Evolutionary conservation across 805 yeast genomes (phyloP), one percentile per base, ranked within the genome.

Genomic region (Nakazawaea pomicola): DNA sequence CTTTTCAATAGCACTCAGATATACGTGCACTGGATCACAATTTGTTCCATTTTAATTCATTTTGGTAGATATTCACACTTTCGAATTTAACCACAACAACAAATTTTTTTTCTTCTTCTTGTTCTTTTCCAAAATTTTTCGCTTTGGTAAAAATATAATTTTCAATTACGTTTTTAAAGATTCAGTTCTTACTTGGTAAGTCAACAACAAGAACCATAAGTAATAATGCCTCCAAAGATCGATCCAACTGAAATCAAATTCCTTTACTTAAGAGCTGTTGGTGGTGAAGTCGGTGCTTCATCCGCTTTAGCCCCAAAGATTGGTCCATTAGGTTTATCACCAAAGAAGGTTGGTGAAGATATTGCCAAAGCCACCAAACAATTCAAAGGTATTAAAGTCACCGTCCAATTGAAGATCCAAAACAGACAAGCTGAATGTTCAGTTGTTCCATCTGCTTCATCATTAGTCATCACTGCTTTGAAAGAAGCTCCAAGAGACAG

Each of bases 291-390:
- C 65, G 99, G 98, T 79, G 96, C 97, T 65, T 89, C 98, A 53
- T 86, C 99, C 57, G 96, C 99, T 58, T 85, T 93, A 66, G 99
- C 99, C 62, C 99, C 99, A 71, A 93, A 93, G 91, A 93, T 93
- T 68, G 99, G 99, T 87, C 99, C 99, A 62, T 87, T 93, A 70
- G 99, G 99, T 89, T 80, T 93, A 63, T 89, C 97, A 52, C 97
- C 99, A 79, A 93, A 91, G 95, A 91, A 93, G 84, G 96, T 93
- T 68, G 99, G 99, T 90, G 99, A 93, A 77, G 99, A 93, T 71
- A 93, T 93, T 65, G 99, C 99, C 71, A 93, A 93, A 84, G 99
- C 99, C 71, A 91, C 99, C 78, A 84, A 86, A 78, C 80, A 83
- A 68, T 91, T 81, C 95, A 93, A 93, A 79, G 99, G 99, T 81